phyloP scores from a whole-genome alignment of 2,329 filamentous ascomycete species.

The Sarocladium brachiariae region DNA sequence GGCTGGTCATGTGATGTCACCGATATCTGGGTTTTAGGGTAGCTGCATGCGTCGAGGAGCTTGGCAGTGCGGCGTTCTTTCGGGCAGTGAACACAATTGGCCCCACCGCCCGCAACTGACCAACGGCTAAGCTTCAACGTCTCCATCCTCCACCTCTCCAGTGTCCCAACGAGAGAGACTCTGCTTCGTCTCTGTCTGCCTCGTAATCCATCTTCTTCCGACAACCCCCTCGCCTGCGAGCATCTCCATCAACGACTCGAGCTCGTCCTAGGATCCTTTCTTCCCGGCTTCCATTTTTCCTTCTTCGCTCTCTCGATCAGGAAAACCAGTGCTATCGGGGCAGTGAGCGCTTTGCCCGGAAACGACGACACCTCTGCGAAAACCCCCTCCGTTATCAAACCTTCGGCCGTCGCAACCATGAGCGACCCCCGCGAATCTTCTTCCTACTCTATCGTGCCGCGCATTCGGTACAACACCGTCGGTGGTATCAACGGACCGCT shows the following conservation, averaged over 20 bases:
- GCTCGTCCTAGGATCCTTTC: not conserved
- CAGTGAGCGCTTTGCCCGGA: conserved; percentile 9
- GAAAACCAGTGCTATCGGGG: conserved; percentile 1
- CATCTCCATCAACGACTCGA: not conserved
- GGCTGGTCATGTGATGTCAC: conserved; percentile 12
- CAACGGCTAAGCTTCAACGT: conserved; percentile 7
- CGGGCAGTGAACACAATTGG: conserved; percentile 5
- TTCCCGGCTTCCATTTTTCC: not conserved
- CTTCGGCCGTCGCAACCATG: conserved; percentile 31
- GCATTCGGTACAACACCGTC: conserved; percentile 93
- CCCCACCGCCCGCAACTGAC: conserved; percentile 7
- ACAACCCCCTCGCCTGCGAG: not conserved
- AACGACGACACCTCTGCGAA: conserved; percentile 9
- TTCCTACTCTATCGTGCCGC: conserved; percentile 52
- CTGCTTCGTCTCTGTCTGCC: conserved; percentile 1
- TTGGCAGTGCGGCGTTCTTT: conserved; percentile 8
- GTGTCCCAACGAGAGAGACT: conserved; percentile 9
- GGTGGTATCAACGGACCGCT: conserved; percentile 96
- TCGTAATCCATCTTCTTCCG: conserved; percentile 2
- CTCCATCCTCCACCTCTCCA: conserved; percentile 12
- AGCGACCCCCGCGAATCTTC: conserved; percentile 52
- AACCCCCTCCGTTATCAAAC: conserved; percentile 9
- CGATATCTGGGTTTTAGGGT: not conserved
- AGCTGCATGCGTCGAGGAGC: not conserved
- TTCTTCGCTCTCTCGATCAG: not conserved